phyloP scores from a whole-genome alignment of 306 rosid genomes.

The Psophocarpus tetragonolobus region DNA sequence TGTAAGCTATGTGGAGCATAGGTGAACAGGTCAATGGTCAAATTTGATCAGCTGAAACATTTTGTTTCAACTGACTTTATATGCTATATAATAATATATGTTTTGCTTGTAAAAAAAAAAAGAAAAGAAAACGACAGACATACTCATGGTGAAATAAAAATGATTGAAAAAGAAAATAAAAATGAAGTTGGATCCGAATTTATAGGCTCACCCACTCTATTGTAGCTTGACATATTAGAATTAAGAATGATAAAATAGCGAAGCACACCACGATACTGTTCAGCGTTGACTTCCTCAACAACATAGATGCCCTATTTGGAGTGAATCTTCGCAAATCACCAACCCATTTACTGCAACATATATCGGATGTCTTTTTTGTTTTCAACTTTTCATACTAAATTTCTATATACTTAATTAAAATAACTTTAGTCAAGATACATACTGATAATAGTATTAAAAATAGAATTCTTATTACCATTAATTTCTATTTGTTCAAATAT shows the following conservation, averaged over 20 bases:
- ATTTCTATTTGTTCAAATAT: too few species aligned
- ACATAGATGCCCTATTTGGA: constrained; percentile 37
- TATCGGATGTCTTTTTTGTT: not conserved
- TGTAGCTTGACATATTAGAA: constrained; percentile 3
- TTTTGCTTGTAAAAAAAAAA: too few species aligned
- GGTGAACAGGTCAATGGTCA: too few species aligned
- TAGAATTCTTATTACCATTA: too few species aligned
- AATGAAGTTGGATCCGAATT: constrained; percentile 64
- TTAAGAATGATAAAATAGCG: constrained; percentile 23
- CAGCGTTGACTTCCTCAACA: constrained; percentile 54
- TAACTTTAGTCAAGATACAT: too few species aligned
- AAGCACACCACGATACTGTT: constrained; percentile 36
- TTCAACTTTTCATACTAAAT: too few species aligned
- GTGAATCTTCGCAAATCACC: constrained; percentile 44
- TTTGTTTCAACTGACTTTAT: too few species aligned
- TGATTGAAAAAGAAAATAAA: constrained; percentile 22
- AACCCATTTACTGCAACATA: not conserved
- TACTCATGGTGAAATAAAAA: constrained; percentile 69
- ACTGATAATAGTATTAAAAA: too few species aligned
- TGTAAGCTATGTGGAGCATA: too few species aligned
- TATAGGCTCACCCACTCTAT: constrained; percentile 4
- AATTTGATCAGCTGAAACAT: too few species aligned
- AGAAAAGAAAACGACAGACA: constrained; percentile 81
- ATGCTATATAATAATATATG: too few species aligned
- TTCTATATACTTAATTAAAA: too few species aligned